A percentile compares a stretch with the other conserved stretches of the same genome.
These are phyloP conservation scores for Plantago elongata DNA, from an alignment of 257 asterid species.

Conservation along the genomic window DNA sequence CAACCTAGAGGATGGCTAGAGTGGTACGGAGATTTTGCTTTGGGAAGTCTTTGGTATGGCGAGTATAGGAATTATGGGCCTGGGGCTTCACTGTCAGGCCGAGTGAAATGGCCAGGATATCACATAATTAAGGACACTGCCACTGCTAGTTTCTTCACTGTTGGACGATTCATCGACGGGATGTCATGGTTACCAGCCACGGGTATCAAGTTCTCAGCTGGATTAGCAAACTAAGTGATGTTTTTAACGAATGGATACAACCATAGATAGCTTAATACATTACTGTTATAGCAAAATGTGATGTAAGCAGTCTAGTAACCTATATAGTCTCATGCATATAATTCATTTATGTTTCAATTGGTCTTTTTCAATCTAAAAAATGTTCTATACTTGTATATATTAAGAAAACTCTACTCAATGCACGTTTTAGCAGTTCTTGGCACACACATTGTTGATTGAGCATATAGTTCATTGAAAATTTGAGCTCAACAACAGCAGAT, in stretches of 20 bases:
- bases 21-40: slow-evolving; percentile 75
- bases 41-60: slow-evolving; percentile 80
- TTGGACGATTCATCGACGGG: slow-evolving; percentile 67
- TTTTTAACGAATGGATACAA: neutral
- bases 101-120: slow-evolving; percentile 83
- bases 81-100: slow-evolving; percentile 53
- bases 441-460: no score
- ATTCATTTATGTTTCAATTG: no score
- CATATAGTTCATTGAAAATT: no score
- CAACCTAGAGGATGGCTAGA: slow-evolving; percentile 96
- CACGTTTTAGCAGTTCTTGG: no score
- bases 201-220: slow-evolving; percentile 64
- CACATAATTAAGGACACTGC: slow-evolving; percentile 59
- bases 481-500: no score
- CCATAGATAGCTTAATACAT: neutral
- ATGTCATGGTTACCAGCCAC: slow-evolving; percentile 87
- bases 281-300: neutral
- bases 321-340: no score
- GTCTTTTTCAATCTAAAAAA: no score
- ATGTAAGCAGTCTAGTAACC: neutral
- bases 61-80: slow-evolving; percentile 95
- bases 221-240: slow-evolving; percentile 37
- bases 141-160: slow-evolving; percentile 63
- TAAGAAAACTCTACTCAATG: no score
- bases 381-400: no score